Conservation (phyloP, 2,329 filamentous ascomycete genomes). For the Fusarium sp. region DNA sequence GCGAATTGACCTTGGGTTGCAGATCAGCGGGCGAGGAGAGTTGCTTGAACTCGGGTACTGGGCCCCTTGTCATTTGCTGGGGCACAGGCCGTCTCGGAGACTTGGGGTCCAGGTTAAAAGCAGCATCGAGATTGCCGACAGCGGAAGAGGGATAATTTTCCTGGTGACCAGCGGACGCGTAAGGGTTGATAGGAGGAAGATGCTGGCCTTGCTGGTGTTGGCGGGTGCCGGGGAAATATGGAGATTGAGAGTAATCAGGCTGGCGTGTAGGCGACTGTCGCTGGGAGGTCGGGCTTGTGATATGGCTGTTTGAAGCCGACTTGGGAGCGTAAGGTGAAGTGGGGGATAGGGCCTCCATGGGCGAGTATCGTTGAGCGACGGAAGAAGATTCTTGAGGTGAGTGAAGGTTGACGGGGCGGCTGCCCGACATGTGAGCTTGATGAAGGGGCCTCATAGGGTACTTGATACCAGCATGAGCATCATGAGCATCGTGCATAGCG, state of each 20-base stretch:
- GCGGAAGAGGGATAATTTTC: constrained; percentile 79
- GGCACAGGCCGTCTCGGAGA: constrained; percentile 65
- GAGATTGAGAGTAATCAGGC: constrained; percentile 66
- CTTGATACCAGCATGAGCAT: constrained; percentile 86
- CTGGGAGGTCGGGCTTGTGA: constrained; percentile 60
- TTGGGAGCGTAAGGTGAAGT: constrained; percentile 78
- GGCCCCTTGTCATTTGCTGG: constrained; percentile 64
- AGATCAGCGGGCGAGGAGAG: constrained; percentile 78
- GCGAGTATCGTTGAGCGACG: constrained; percentile 91
- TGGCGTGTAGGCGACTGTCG: constrained; percentile 83
- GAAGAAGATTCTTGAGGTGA: constrained; percentile 76
- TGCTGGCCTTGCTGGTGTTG: constrained; percentile 65
- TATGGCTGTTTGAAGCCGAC: constrained; percentile 67
- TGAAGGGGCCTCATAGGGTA: constrained; percentile 84
- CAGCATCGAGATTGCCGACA: constrained; percentile 75
- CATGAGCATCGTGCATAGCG: constrained; percentile 85
- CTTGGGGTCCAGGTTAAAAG: constrained; percentile 66
- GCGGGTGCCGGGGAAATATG: constrained; percentile 61
- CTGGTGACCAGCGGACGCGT: constrained; percentile 65
- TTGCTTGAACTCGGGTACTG: constrained; percentile 89
- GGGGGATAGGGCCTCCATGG: constrained; percentile 89
- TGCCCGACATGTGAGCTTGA: constrained; percentile 72
- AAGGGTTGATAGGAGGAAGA: constrained; percentile 77
- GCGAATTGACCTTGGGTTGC: constrained; percentile 82
- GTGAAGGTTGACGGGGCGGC: constrained; percentile 70